phyloP scores from a whole-genome alignment of 2,329 filamentous ascomycete genomes.

The Graphilbum sp. region DNA sequence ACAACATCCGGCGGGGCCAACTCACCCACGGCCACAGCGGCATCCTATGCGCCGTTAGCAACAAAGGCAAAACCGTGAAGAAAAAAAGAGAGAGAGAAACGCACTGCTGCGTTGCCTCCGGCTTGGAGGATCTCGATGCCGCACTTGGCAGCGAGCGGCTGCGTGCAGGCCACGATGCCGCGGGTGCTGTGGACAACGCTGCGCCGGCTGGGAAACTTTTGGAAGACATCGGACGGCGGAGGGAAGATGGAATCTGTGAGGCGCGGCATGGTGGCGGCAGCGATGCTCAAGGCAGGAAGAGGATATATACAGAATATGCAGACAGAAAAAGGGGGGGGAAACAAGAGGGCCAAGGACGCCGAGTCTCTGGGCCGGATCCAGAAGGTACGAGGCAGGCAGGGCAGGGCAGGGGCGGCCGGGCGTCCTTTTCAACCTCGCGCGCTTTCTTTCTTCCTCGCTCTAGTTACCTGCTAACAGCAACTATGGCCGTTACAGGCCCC shows the following conservation, averaged over 20 bases:
- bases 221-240: conserved; percentile 31
- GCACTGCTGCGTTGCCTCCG: conserved; percentile 84
- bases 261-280: conserved; percentile 31
- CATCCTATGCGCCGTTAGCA: conserved; percentile 45
- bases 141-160: conserved; percentile 77
- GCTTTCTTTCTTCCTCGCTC: too few relatives aligned
- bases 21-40: conserved; percentile 67
- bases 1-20: too few relatives aligned
- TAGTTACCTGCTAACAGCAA: too few relatives aligned
- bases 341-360: too few relatives aligned
- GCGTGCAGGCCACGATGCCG: conserved; percentile 79
- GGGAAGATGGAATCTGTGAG: conserved; percentile 29
- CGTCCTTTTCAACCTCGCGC: too few relatives aligned
- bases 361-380: too few relatives aligned
- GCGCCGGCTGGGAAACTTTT: conserved; percentile 51
- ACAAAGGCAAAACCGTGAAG: not conserved
- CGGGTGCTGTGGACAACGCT: conserved; percentile 89
- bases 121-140: conserved; percentile 71
- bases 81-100: conserved; percentile 16
- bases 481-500: too few relatives aligned
- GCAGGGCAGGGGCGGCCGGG: too few relatives aligned
- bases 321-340: too few relatives aligned
- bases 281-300: too few relatives aligned
- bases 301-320: too few relatives aligned
- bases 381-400: too few relatives aligned